Conservation (phyloP, 768 basidiomycete genomes). For the Lentinula edodes region DNA sequence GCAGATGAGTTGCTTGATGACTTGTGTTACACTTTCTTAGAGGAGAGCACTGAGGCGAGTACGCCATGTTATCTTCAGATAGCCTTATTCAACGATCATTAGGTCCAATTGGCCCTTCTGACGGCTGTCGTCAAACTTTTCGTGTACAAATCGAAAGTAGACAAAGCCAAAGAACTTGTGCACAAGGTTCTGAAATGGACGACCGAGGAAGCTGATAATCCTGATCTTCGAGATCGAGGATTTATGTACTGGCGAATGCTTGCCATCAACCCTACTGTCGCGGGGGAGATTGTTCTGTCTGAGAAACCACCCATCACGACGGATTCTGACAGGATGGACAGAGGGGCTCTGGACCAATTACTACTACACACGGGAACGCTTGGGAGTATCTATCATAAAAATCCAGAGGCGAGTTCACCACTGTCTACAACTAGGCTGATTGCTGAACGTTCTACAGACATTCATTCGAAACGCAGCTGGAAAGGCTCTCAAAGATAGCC, state of each 20-base stretch:
- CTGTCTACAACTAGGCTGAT: not conserved
- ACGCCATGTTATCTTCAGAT: not conserved
- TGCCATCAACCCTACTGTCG: slow-evolving; percentile 85
- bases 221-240: slow-evolving; percentile 92
- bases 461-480: slow-evolving; percentile 90
- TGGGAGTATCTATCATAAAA: slow-evolving; percentile 97
- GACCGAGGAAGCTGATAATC: slow-evolving; percentile 97
- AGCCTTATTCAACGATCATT: slow-evolving; percentile 3
- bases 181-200: slow-evolving; percentile 96
- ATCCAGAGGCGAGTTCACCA: slow-evolving; percentile 66
- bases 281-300: slow-evolving; percentile 84
- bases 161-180: slow-evolving; percentile 82
- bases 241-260: slow-evolving; percentile 99
- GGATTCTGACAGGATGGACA: slow-evolving; percentile 96
- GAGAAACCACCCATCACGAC: slow-evolving; percentile 98
- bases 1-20: slow-evolving; percentile 95
- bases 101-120: slow-evolving; percentile 94
- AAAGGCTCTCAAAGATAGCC: slow-evolving; percentile 79
- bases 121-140: slow-evolving; percentile 96
- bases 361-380: slow-evolving; percentile 90
- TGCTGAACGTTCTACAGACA: slow-evolving; percentile 43
- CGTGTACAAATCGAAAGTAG: slow-evolving; percentile 80
- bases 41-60: slow-evolving; percentile 88
- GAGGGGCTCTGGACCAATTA: slow-evolving; percentile 91
- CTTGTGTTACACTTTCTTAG: slow-evolving; percentile 79